phyloP scores from a whole-genome alignment of 805 yeast species.

The Metschnikowia rubicola region DNA sequence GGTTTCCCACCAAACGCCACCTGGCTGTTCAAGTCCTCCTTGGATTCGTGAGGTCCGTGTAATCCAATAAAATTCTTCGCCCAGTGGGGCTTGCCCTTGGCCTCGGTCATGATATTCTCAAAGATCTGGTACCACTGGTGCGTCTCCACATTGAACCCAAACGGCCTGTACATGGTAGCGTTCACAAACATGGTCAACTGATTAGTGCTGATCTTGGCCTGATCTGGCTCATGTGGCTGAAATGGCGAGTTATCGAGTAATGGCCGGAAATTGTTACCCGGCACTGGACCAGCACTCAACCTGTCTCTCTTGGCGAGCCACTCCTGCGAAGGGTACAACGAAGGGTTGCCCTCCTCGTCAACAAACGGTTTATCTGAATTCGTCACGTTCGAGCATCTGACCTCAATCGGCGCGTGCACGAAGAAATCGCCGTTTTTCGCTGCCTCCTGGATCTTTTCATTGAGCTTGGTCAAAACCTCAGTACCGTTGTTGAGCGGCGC shows the following conservation, averaged over 20 bases:
- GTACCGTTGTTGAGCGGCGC: constrained; percentile 80
- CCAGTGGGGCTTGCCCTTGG: constrained; percentile 97
- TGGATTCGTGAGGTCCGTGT: constrained; percentile 33
- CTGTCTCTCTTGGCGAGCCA: constrained; percentile 50
- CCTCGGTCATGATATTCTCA: constrained; percentile 71
- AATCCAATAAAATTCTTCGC: constrained; percentile 87
- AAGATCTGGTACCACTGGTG: constrained; percentile 80
- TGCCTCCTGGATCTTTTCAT: constrained; percentile 59
- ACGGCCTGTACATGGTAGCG: constrained; percentile 97
- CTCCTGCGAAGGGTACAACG: constrained; percentile 42
- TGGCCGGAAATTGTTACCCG: constrained; percentile 82
- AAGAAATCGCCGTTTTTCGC: constrained; percentile 59
- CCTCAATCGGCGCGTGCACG: constrained; percentile 95
- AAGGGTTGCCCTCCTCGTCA: constrained; percentile 33
- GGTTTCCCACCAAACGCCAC: constrained; percentile 43
- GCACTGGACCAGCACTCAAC: constrained; percentile 70
- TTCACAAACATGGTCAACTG: constrained; percentile 84
- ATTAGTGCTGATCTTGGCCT: constrained; percentile 55
- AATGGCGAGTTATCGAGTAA: constrained; percentile 75
- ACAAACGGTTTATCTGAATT: constrained; percentile 36
- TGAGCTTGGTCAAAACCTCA: constrained; percentile 61
- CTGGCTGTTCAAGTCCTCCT: constrained; percentile 39
- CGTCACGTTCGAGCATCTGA: constrained; percentile 87
- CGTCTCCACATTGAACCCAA: constrained; percentile 66
- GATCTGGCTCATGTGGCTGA: constrained; percentile 37